Evolutionary conservation across 2,329 filamentous ascomycete genomes (phyloP).

Genomic region (Alternaria longipes): DNA sequence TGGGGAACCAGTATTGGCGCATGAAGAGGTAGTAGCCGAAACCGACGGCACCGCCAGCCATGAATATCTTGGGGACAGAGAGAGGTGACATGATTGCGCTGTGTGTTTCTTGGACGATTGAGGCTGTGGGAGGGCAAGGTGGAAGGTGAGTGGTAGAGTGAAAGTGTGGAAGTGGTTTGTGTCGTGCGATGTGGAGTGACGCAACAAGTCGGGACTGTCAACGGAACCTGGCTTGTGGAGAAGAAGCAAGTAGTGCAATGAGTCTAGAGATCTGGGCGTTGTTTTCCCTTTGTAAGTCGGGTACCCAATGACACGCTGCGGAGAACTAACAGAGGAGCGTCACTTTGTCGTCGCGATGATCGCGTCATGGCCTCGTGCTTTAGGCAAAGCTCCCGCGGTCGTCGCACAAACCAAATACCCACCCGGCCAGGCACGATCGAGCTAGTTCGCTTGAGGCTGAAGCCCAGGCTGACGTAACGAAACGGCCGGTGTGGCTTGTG

Average conservation of each 20-base stretch:
- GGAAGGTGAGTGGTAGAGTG: not conserved
- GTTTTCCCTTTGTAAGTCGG: not conserved
- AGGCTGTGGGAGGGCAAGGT: not conserved
- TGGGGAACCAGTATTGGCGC: constrained; percentile 51
- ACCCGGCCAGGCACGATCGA: constrained; percentile 3
- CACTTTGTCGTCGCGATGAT: constrained; percentile 33
- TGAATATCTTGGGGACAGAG: constrained; percentile 50
- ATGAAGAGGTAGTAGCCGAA: constrained; percentile 50
- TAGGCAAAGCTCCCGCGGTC: constrained; percentile 30
- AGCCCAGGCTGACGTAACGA: constrained; percentile 27
- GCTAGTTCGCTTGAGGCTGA: constrained; percentile 31
- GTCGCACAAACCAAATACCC: constrained; percentile 5
- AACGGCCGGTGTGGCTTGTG: not conserved
- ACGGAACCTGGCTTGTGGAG: constrained; percentile 7
- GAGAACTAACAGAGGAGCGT: constrained; percentile 8
- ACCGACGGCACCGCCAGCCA: constrained; percentile 47
- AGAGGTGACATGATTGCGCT: constrained; percentile 38
- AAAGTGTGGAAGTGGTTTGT: not conserved
- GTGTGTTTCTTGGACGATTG: not conserved
- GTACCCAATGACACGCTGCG: constrained; percentile 17
- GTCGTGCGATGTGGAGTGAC: constrained; percentile 4
- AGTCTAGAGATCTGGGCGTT: constrained; percentile 11
- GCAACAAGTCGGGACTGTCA: constrained; percentile 1
- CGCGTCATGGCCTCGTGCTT: constrained; percentile 42
- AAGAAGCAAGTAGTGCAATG: constrained; percentile 12